A percentile compares a stretch with the other conserved stretches of the same genome.
Conservation (phyloP, 2,329 filamentous ascomycete genomes). For the Colletotrichum liaoningense region DNA sequence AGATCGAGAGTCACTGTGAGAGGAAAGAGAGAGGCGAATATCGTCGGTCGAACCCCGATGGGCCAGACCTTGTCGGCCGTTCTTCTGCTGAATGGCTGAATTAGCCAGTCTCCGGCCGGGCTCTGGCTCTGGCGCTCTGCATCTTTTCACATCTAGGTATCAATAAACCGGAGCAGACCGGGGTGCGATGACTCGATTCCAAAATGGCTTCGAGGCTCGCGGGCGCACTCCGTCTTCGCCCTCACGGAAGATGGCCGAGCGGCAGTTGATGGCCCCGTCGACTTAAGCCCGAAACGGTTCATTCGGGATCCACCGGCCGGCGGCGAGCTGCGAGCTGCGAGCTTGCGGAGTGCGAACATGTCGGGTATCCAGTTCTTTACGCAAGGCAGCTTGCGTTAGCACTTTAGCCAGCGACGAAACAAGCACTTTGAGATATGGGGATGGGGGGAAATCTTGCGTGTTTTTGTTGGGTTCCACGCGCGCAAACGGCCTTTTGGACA, state of each 20-base stretch:
- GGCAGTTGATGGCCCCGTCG: conserved; percentile 23
- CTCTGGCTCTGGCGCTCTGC: not conserved
- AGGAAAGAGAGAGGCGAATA: no score
- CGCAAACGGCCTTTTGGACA: not conserved
- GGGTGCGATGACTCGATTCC: conserved; percentile 30
- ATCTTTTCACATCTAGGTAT: not conserved
- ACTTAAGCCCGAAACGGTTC: conserved; percentile 12
- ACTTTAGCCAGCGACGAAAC: not conserved
- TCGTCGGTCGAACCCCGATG: conserved; percentile 25
- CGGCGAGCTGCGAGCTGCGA: conserved; percentile 23
- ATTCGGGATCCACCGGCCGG: conserved; percentile 10
- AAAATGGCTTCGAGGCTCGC: not conserved
- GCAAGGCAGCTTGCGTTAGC: not conserved
- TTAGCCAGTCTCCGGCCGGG: not conserved
- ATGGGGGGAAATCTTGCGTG: not conserved
- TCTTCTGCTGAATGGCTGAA: not conserved
- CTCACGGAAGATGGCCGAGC: conserved; percentile 35
- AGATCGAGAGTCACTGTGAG: not conserved
- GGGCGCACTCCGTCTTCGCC: conserved; percentile 6
- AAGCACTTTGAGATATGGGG: conserved; percentile 9
- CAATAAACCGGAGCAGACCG: not conserved
- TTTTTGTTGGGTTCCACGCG: not conserved
- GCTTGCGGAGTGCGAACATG: not conserved
- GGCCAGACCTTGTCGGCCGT: conserved; percentile 7
- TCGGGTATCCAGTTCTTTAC: not conserved